Base-by-base conservation (phyloP, 2,329 filamentous ascomycete genomes). In the Talaromyces funiculosus region DNA sequence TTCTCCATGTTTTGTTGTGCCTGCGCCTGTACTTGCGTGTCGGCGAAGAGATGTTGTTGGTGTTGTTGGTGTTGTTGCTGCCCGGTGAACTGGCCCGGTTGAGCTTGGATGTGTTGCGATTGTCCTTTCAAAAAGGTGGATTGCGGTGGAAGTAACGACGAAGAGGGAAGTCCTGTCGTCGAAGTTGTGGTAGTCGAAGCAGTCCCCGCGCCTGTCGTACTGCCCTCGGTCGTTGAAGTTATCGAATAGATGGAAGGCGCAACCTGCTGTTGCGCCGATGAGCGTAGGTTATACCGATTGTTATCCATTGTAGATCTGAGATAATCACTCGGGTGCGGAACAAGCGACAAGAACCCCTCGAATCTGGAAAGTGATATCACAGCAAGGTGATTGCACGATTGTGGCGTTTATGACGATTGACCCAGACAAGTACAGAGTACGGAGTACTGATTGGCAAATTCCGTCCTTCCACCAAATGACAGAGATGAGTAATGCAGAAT, bases 231-330 rank as follows among this genome's bases (percentile, higher is more conserved):
- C 7, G 60, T 58, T 40, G 60, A 54, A 14, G 60, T 54, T 22
- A 45, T 24, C 22, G 60, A 33, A 20, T 45, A 53, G 20, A 58
- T 58, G 18, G 54, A 58, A 24, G 59, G 53, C 26, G 37, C 59
- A 31, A 35, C 37, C 8, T 37, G 37, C 14, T 35, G 53, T 14
- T 58, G 60, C 45, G 33, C 54, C 22, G 60, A 51, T 4, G 60
- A 61, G n/a, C 60, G 60, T 29, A 61, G 40, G 33, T 61, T 61
- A 43, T 61, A 61, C 31, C 60, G 43, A 47, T 53, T 53, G 26
- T 54, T 61, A 49, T 49, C 24, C 60, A 61, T 61, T 6, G 26
- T 38, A 14, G 20, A 16, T 20, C 29, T 22, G 29, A 51, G 3
- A 29, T 1, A 33, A 31, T 20, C 16, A 3, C 9, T 20, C 26